Percentiles rank a stretch among this genome's conserved stretches.
phyloP scores from a whole-genome alignment of 305 asterid genomes.

The Solanum hybrid region DNA sequence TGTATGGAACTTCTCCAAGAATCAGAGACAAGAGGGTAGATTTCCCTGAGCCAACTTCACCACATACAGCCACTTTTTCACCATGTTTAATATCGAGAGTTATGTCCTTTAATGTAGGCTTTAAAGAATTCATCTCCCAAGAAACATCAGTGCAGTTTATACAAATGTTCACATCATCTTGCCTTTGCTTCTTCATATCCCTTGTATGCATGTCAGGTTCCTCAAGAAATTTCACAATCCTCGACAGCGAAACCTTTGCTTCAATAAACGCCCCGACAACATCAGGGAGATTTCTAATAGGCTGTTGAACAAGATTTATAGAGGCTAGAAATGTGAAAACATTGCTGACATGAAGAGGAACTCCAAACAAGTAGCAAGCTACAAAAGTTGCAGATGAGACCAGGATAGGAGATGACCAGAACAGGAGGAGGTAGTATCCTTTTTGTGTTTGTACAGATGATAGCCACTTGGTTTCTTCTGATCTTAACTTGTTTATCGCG shows the following conservation, averaged over 20 bases:
- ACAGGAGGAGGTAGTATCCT: conserved; percentile 12
- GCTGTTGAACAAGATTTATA: conserved; percentile 16
- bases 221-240: conserved; percentile 17
- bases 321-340: conserved; percentile 21
- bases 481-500: too few species aligned
- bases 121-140: conserved; percentile 10
- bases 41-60: conserved; percentile 27
- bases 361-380: conserved; percentile 11
- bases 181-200: neutral
- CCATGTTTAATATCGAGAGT: conserved; percentile 9
- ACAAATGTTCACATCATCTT: neutral
- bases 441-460: conserved; percentile 3
- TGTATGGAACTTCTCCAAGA: conserved; percentile 23
- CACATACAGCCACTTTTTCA: conserved; percentile 21
- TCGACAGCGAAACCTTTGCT: conserved; percentile 19
- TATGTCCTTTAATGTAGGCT: conserved; percentile 6
- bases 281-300: conserved; percentile 19
- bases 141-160: conserved; percentile 8
- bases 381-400: conserved; percentile 23
- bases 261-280: conserved; percentile 14
- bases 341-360: conserved; percentile 12
- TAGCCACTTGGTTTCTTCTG: too few species aligned
- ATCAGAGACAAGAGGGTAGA: conserved; percentile 20
- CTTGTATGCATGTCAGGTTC: neutral
- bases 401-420: conserved; percentile 21